Base-by-base conservation (phyloP, 306 rosid species). In the Sicyos baderoa region DNA sequence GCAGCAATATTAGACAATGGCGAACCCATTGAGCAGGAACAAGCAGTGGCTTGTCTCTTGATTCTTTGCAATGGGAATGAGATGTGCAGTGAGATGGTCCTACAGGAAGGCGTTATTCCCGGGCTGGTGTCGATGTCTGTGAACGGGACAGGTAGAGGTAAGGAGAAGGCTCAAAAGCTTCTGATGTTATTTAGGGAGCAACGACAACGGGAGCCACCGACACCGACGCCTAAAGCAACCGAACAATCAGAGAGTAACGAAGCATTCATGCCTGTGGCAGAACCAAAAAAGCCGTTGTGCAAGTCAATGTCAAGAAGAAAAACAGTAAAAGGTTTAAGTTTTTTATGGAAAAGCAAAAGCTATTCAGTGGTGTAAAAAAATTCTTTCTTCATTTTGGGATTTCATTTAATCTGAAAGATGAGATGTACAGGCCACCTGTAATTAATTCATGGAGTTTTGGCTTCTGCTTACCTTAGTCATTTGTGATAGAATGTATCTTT, bases 41-140 rank as follows among this genome's bases (percentile, higher is more conserved):
- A 94, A 75, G 96, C 99, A 25, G 86, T 84, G 27, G 76, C 85
- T 13, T 94, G 96, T 77, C 95, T 94, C 53, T 79, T 88, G 57
- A 81, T 88, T 79, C 75, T 94, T 79, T 94, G 99, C 55, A 84
- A 78, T 14, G 83, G 84, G 70, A 88, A 83, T 55, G 97, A 90
- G 70, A 80, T 53, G 70, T 94, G 99, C 76, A 56, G 95, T 37
- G 91, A 85, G 54, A 85, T 90, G 96, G 91, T 94, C 73, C 84
- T 94, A 54, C 95, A 90, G 75, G 99, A 94, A 81, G 99, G 99
- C 44, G 96, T 90, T 32, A 94, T 94, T 65, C 99, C 99, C 16
- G 86, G 90, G 40, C 62, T 94, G 84, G 96, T 94, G 59, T 94
- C 99, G 13, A 81, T 94, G 70, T 94, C 99, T 1, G 97, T 90